Base-by-base conservation (phyloP, 164 flowering plant species). In the Echeveria elegans region DNA sequence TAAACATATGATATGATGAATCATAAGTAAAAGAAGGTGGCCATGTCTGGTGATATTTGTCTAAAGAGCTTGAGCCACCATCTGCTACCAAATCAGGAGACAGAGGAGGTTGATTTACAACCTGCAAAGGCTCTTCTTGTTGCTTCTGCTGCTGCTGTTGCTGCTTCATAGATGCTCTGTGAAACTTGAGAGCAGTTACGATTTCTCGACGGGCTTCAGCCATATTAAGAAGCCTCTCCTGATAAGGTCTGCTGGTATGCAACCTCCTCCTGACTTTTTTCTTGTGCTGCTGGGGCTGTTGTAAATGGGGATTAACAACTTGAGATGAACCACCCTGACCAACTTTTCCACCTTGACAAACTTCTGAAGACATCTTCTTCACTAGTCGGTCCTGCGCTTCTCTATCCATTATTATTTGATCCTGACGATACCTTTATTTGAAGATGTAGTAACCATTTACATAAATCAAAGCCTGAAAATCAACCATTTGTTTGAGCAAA, bases 251-350 rank as follows among this genome's bases (percentile, higher is more conserved):
- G 50, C 80, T 86, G 14, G 89, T 85, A 69, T 90, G 98, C 61
- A 85, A 83, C 71, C 97, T 83, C 72, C 98, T 83, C 74, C 96
- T 83, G n/a, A 86, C 93, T 66, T 87, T 90, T 71, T 88, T 90
- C 68, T 82, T 88, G 58, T 80, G 88, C 40, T 70, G 86, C 65
- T 34, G 37, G 37, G 37, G 3, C 37, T 34, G 37, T 34, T 3
- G 37, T 7, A 34, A 7, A 3, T 34, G 37, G 7, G 37, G 37
- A 34, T 34, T 34, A 34, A 34, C 3, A 34, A 34, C 37, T 34
- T 34, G 5, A 34, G 37, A 34, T 3, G 37, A 34, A 34, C 37
- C 37, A 34, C 37, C 37, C 7, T 34, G 37, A 34, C 37, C 37
- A 34, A 34, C 7, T 3, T 34, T 34, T 34, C 37, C 37, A 34